A percentile compares a stretch with the other conserved stretches of the same genome.
Evolutionary conservation across 768 basidiomycete genomes (phyloP).

Genomic region (Tephrocybe sp.): DNA sequence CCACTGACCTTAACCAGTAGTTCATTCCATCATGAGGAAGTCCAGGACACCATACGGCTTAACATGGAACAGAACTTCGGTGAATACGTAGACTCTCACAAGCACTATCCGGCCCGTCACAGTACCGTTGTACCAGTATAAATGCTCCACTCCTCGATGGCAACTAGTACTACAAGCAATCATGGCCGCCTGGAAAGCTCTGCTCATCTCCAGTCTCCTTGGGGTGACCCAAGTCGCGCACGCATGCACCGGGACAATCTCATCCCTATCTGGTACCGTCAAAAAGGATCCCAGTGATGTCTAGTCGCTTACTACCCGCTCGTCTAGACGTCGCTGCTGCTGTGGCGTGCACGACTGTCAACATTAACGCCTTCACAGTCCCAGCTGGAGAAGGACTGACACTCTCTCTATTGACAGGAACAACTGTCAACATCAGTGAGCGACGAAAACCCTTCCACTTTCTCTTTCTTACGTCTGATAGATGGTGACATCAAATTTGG

Average conservation of each 20-base stretch:
- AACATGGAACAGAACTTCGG: slow-evolving; percentile 3
- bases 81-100: not conserved
- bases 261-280: slow-evolving; percentile 44
- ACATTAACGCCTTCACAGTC: slow-evolving; percentile 57
- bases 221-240: slow-evolving; percentile 16
- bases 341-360: slow-evolving; percentile 56
- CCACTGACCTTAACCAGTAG: not conserved
- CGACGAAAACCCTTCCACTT: slow-evolving; percentile 3
- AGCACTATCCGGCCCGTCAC: slow-evolving; percentile 13
- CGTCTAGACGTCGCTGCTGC: slow-evolving; percentile 47
- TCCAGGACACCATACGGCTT: not conserved
- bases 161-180: not conserved
- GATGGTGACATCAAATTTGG: slow-evolving; percentile 62
- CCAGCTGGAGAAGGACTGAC: slow-evolving; percentile 52
- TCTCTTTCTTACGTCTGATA: slow-evolving; percentile 20
- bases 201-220: slow-evolving; percentile 12
- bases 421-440: slow-evolving; percentile 61
- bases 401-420: slow-evolving; percentile 44
- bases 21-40: not conserved
- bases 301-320: not conserved
- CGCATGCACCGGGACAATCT: slow-evolving; percentile 54
- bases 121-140: slow-evolving; percentile 5
- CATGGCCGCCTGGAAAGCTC: slow-evolving; percentile 10
- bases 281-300: slow-evolving; percentile 13
- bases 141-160: not conserved